Conservation (phyloP, 2,329 filamentous ascomycete species). For the Mycogone perniciosa region DNA sequence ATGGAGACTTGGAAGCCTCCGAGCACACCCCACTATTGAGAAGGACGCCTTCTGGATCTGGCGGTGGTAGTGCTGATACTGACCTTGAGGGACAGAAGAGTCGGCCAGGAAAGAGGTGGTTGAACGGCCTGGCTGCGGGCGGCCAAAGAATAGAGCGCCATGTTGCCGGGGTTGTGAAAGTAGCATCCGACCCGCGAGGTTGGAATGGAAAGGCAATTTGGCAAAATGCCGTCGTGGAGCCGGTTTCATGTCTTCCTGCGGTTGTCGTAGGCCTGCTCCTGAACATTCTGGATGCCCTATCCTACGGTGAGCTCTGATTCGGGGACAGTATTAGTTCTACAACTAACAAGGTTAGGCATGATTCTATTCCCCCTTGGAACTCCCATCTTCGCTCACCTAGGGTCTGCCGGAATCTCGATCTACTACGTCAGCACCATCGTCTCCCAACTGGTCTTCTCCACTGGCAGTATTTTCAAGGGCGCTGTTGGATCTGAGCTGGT, state of each 20-base stretch:
- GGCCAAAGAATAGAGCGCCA: slow-evolving; percentile 27
- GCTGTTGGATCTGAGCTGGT: slow-evolving; percentile 92
- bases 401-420: slow-evolving; percentile 92
- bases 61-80: slow-evolving; percentile 15
- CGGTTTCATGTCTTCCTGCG: slow-evolving; percentile 68
- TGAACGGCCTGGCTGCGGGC: slow-evolving; percentile 25
- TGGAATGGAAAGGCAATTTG: slow-evolving; percentile 67
- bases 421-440: slow-evolving; percentile 98
- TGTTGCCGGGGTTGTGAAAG: slow-evolving; percentile 24
- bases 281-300: slow-evolving; percentile 90
- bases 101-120: slow-evolving; percentile 27
- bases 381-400: slow-evolving; percentile 76
- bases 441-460: slow-evolving; percentile 83
- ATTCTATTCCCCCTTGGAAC: slow-evolving; percentile 90
- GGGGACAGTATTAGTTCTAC: background rate
- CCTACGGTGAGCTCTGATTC: slow-evolving; percentile 59
- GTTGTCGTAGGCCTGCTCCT: slow-evolving; percentile 83
- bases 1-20: slow-evolving; percentile 18
- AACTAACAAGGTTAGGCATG: slow-evolving; percentile 52
- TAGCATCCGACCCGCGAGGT: slow-evolving; percentile 54
- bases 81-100: slow-evolving; percentile 49
- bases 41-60: slow-evolving; percentile 27
- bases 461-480: slow-evolving; percentile 80
- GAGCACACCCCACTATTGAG: slow-evolving; percentile 46
- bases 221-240: slow-evolving; percentile 57